Evolutionary conservation across 164 flowering plant genomes (phyloP).

Genomic region (Protea cynaroides): DNA sequence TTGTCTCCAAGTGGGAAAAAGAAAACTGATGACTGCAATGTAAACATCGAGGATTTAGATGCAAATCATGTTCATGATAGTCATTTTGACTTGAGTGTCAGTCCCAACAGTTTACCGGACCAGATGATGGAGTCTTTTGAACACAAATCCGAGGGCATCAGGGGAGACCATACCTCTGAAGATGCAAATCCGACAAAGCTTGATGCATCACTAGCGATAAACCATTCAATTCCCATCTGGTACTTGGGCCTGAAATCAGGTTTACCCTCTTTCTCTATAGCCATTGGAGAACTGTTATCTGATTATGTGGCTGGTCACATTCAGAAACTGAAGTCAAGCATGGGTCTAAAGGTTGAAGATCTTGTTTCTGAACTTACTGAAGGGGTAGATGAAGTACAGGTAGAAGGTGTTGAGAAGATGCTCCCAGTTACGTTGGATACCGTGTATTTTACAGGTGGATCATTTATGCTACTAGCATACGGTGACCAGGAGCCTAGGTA

Average conservation of each 20-base stretch:
- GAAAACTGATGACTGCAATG: constrained; percentile 6
- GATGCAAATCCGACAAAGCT: constrained; percentile 17
- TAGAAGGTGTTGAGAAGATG: constrained; percentile 50
- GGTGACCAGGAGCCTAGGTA: constrained; percentile 90
- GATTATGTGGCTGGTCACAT: constrained; percentile 30
- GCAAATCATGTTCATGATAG: constrained; percentile 17
- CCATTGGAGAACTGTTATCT: constrained; percentile 28
- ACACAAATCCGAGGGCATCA: constrained; percentile 17
- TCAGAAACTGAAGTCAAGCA: constrained; percentile 42
- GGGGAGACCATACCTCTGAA: constrained; percentile 19
- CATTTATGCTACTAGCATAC: constrained; percentile 82
- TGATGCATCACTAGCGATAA: constrained; percentile 23
- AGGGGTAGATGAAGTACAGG: constrained; percentile 39
- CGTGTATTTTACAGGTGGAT: constrained; percentile 76
- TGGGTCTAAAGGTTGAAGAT: constrained; percentile 42
- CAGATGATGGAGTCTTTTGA: constrained; percentile 20
- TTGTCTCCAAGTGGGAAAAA: constrained; percentile 14
- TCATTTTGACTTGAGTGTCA: constrained; percentile 9
- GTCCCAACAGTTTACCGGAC: constrained; percentile 15
- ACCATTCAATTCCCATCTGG: constrained; percentile 22
- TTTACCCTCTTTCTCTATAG: constrained; percentile 22
- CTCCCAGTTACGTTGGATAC: constrained; percentile 83
- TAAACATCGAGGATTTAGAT: constrained; percentile 8
- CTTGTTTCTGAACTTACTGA: constrained; percentile 52
- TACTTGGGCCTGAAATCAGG: constrained; percentile 21